These are phyloP conservation scores for Proliferodiscus dingleyae DNA, from an alignment of 2,329 filamentous ascomycete genomes.

Conservation along the genomic window DNA sequence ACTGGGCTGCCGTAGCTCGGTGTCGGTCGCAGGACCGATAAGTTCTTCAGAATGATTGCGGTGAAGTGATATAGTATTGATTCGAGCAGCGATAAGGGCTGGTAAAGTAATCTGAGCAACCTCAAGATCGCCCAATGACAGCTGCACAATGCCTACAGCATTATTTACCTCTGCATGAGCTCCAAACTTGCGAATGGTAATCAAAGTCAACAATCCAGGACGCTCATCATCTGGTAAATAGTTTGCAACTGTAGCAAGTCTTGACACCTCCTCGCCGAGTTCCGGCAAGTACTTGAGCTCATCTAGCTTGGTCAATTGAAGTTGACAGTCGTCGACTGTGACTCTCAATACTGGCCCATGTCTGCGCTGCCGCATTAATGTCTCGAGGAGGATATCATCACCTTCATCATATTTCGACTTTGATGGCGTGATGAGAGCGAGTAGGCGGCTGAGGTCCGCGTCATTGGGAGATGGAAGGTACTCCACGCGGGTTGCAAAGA, in stretches of 20 bases:
- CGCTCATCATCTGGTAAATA: slow-evolving; percentile 95
- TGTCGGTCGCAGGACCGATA: slow-evolving; percentile 47
- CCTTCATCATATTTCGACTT: slow-evolving; percentile 83
- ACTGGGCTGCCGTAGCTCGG: slow-evolving; percentile 24
- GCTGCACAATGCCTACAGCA: slow-evolving; percentile 59
- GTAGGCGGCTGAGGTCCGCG: slow-evolving; percentile 71
- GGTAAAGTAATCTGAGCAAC: slow-evolving; percentile 80
- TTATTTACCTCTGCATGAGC: slow-evolving; percentile 60
- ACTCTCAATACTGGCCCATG: slow-evolving; percentile 80
- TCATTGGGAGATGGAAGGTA: slow-evolving; percentile 71
- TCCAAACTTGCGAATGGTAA: slow-evolving; percentile 59
- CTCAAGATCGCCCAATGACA: slow-evolving; percentile 59
- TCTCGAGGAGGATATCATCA: slow-evolving; percentile 93
- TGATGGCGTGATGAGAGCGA: slow-evolving; percentile 85
- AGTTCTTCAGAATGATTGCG: slow-evolving; percentile 69
- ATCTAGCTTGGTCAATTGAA: slow-evolving; percentile 57
- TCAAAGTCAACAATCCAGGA: slow-evolving; percentile 77
- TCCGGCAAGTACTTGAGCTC: slow-evolving; percentile 64
- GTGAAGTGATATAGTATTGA: slow-evolving; percentile 56
- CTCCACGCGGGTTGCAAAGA: slow-evolving; percentile 65
- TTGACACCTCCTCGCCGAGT: slow-evolving; percentile 73
- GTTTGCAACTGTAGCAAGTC: slow-evolving; percentile 82
- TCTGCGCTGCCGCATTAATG: slow-evolving; percentile 75
- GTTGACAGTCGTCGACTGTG: slow-evolving; percentile 59
- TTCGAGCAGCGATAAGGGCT: slow-evolving; percentile 71